phyloP scores from a whole-genome alignment of 2,329 filamentous ascomycete species.

The Xylaria hypoxylon region DNA sequence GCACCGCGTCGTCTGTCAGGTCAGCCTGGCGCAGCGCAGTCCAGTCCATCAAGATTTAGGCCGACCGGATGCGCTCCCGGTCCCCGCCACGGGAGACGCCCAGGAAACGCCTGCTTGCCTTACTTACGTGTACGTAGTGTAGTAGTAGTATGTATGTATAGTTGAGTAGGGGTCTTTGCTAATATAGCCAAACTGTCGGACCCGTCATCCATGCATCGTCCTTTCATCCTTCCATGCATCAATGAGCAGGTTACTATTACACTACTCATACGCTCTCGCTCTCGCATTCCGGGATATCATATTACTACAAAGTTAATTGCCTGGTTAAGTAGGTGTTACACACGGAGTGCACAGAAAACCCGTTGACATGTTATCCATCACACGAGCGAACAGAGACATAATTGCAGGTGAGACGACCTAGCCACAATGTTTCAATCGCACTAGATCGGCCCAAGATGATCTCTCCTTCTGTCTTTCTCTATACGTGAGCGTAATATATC shows the following conservation, averaged over 20 bases:
- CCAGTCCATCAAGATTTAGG: conserved; percentile 7
- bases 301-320: background rate
- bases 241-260: background rate
- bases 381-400: background rate
- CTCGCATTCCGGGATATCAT: background rate
- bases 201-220: background rate
- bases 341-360: background rate
- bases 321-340: background rate
- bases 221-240: background rate
- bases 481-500: background rate
- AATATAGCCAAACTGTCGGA: conserved; percentile 12
- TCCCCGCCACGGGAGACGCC: conserved; percentile 18
- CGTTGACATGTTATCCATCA: background rate
- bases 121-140: background rate
- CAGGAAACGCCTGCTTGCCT: conserved; percentile 19
- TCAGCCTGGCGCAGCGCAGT: no score
- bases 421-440: conserved; percentile 1
- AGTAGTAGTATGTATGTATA: background rate
- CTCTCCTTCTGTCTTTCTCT: background rate
- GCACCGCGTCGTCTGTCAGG: conserved; percentile 7
- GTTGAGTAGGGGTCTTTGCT: conserved; percentile 4
- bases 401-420: conserved; percentile 3
- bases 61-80: conserved; percentile 22
- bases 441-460: background rate
- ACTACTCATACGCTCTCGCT: background rate